Conservation (phyloP, 2,329 filamentous ascomycete genomes). For the Fusarium pilosicola region DNA sequence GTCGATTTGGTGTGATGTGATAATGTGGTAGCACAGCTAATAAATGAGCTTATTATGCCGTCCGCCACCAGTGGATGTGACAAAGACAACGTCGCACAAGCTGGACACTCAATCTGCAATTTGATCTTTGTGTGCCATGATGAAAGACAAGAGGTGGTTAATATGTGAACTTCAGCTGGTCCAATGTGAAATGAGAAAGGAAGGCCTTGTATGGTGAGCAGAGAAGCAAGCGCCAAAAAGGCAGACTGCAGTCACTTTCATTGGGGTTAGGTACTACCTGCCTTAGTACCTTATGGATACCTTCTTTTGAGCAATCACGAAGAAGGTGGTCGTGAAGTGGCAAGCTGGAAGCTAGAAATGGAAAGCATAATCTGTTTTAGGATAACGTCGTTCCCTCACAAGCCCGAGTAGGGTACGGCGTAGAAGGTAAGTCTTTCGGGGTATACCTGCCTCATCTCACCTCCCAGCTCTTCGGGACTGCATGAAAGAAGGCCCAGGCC, state of each 20-base stretch:
- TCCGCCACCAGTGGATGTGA: conserved; percentile 28
- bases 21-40: conserved; percentile 30
- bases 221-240: conserved; percentile 5
- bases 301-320: conserved; percentile 18
- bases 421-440: conserved; percentile 5
- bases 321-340: conserved; percentile 33
- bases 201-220: conserved; percentile 7
- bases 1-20: conserved; percentile 24
- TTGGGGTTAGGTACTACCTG: neutral
- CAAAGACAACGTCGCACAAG: conserved; percentile 19
- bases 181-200: neutral
- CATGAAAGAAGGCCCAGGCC: conserved; percentile 7
- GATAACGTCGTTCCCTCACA: conserved; percentile 19
- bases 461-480: conserved; percentile 17
- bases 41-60: conserved; percentile 31
- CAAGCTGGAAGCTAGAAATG: conserved; percentile 35
- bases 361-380: conserved; percentile 36
- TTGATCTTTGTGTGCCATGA: conserved; percentile 29
- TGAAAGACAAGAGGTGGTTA: conserved; percentile 8
- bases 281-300: neutral
- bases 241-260: neutral
- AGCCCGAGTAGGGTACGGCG: conserved; percentile 12
- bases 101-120: conserved; percentile 21
- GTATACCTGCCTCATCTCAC: conserved; percentile 14
- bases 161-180: conserved; percentile 4